A percentile compares a stretch with the other conserved stretches of the same genome.
Evolutionary conservation across 768 basidiomycete species (phyloP).

Genomic region (Trametes maxima): DNA sequence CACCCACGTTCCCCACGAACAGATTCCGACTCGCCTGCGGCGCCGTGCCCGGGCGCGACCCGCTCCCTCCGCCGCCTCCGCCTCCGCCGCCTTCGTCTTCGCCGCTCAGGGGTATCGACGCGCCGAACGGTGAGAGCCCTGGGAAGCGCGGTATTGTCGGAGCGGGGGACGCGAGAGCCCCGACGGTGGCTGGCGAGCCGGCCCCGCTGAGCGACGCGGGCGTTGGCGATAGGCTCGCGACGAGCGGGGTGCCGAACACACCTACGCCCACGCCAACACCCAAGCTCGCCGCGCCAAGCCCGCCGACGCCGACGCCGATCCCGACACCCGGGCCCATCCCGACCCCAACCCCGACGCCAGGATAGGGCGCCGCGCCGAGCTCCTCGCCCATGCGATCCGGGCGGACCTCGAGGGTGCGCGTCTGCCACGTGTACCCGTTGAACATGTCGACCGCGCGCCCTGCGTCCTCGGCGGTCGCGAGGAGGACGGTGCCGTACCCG

Average conservation of each 20-base stretch:
- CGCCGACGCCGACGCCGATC: constrained; percentile 26
- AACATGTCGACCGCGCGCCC: constrained; percentile 94
- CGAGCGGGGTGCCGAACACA: constrained; percentile 12
- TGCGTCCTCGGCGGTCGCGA: constrained; percentile 94
- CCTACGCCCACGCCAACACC: not conserved
- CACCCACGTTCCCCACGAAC: constrained; percentile 87
- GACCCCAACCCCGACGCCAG: constrained; percentile 7
- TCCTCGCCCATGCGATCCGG: constrained; percentile 70
- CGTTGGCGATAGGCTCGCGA: constrained; percentile 7
- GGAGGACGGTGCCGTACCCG: constrained; percentile 92
- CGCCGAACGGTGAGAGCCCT: constrained; percentile 9
- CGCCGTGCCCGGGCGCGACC: constrained; percentile 13
- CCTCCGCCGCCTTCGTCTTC: constrained; percentile 5
- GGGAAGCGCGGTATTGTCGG: constrained; percentile 14
- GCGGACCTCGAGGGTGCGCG: constrained; percentile 86
- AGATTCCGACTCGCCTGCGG: constrained; percentile 52
- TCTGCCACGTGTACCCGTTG: constrained; percentile 96
- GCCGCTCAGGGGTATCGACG: not conserved
- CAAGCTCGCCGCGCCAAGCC: constrained; percentile 23
- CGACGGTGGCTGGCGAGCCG: constrained; percentile 6
- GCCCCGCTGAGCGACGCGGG: constrained; percentile 7
- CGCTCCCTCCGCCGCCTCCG: not conserved
- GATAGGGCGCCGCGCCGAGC: constrained; percentile 24
- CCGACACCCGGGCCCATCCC: constrained; percentile 8
- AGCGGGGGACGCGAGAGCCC: constrained; percentile 19